Base-by-base conservation (phyloP, 441 rosid genomes). In the Pelargonium fulgidum region DNA sequence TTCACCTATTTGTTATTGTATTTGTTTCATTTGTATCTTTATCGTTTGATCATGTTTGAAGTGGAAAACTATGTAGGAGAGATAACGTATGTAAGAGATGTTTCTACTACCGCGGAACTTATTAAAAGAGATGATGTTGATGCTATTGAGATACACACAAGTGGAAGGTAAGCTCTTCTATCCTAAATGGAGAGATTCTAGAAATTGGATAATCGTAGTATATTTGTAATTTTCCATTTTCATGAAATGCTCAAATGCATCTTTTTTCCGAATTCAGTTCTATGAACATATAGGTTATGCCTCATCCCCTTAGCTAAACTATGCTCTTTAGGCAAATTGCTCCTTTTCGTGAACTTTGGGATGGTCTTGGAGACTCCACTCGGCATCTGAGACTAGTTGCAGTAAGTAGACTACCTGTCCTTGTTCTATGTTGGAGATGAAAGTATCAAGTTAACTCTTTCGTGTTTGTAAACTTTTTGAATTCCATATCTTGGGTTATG, bases 91-190 rank as follows among this genome's bases (percentile, higher is more conserved):
- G 70, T 76, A 58, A 82, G 89, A 77, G 86, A 87, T 48, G 82
- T 85, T 62, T 62, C 69, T 65, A 74, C 85, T 64, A 77, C 87
- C 73, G 80, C 86, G 36, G 65, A 80, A 67, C 87, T 87, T 72
- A 76, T 83, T 17, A 47, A 68, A 65, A 80, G 79, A 70, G 65
- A 73, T 6, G 80, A 81, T 70, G 84, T 87, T 0, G 89, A 87
- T 66, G 87, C 89, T 48, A 70, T 87, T 64, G 91, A 87, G 82
- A 85, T 87, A 59, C 91, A 83, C 73, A 85, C 89, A 24, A 82
- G 82, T 58, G 89, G 89, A 74, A 87, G 87, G 85, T 81, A 68
- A n/a, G n/a, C n/a, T n/a, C n/a, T 26, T 24, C 26, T 24, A 24
- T 24, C 26, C 26, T 24, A 24, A 24, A 24, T 24, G 26, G 26